phyloP scores from a whole-genome alignment of 805 yeast genomes.

The Citeromyces nyonsensis region DNA sequence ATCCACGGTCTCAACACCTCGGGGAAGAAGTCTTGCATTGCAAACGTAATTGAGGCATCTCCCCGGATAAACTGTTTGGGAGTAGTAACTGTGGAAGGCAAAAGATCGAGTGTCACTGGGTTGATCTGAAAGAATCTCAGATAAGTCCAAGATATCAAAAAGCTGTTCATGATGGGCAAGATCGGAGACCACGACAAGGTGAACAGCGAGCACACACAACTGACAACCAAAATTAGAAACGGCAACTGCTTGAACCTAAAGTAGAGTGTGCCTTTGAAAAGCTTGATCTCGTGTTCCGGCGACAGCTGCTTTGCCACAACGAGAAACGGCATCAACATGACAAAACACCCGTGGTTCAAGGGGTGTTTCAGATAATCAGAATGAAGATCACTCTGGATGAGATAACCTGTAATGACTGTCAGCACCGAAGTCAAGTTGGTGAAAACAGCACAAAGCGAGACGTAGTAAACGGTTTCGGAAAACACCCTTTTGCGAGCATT shows the following conservation, averaged over 20 bases:
- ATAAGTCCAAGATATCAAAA: constrained; percentile 60
- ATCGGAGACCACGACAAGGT: constrained; percentile 27
- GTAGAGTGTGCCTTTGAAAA: constrained; percentile 18
- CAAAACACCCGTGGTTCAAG: constrained; percentile 30
- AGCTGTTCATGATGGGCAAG: constrained; percentile 40
- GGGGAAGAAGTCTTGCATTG: constrained; percentile 77
- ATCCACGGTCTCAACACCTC: constrained; percentile 33
- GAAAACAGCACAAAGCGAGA: constrained; percentile 33
- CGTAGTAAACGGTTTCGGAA: constrained; percentile 30
- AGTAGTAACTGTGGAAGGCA: constrained; percentile 33
- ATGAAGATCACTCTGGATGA: constrained; percentile 15
- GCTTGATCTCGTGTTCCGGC: constrained; percentile 37
- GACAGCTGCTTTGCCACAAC: constrained; percentile 42
- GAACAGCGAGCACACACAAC: constrained; percentile 13
- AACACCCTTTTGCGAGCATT: constrained; percentile 6
- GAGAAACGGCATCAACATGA: constrained; percentile 34
- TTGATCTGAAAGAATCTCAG: constrained; percentile 61
- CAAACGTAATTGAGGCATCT: constrained; percentile 84
- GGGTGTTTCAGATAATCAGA: constrained; percentile 23
- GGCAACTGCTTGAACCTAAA: constrained; percentile 52
- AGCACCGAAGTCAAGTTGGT: constrained; percentile 40
- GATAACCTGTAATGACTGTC: constrained; percentile 18
- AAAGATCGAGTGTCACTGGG: constrained; percentile 10
- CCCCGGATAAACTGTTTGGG: constrained; percentile 34
- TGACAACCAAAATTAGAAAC: constrained; percentile 18